Base-by-base conservation (phyloP, 208 protist genomes). In the Leishmania guyanensis region DNA sequence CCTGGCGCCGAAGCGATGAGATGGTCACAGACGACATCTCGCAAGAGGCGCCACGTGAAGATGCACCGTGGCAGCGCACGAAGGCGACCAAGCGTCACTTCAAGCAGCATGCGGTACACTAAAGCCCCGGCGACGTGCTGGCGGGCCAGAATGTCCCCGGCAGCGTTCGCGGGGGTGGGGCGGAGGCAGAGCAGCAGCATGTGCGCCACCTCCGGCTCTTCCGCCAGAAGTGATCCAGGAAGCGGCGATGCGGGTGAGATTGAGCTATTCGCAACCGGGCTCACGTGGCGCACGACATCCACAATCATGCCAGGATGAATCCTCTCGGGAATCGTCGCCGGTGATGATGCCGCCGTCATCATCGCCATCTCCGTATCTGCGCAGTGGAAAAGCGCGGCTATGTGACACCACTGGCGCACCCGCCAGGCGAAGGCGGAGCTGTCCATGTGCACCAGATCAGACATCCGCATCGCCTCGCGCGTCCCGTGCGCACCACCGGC, bases 1-100 rank as follows among this genome's bases (percentile, higher is more conserved):
- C 46, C 69, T 36, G 69, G 9, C 51, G 48, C 46, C 39, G 20
- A 2, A 39, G 53, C 29, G 54, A 20, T 46, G 72, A 43, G 29
- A 43, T 73, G n/a, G 39, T 33, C n/a, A 50, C 56, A 16, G 22
- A 71, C 39, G 20, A 86, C 73, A 39, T 87, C 73, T 2, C 79
- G 62, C 39, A 93, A 70, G 12, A 92, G 84, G 12, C 84, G 83
- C 92, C 92, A 95, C 46, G 84, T 90, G 65, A 87, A 84, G 48
- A 89, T 62, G 70, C 91, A 93, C 36, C 91, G 91, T 48, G 91
- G 89, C 29, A 83, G 77, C 29, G 76, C 70, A 50, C 77, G 64
- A 36, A 95, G 84, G 12, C 88, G 88, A 16, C 83, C 71, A n/a
- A 87, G 82, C 58, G 81, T 85, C 26, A 92, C 74, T 68, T 93